Conservation (phyloP, 2,329 filamentous ascomycete genomes). For the Claviceps sp. region DNA sequence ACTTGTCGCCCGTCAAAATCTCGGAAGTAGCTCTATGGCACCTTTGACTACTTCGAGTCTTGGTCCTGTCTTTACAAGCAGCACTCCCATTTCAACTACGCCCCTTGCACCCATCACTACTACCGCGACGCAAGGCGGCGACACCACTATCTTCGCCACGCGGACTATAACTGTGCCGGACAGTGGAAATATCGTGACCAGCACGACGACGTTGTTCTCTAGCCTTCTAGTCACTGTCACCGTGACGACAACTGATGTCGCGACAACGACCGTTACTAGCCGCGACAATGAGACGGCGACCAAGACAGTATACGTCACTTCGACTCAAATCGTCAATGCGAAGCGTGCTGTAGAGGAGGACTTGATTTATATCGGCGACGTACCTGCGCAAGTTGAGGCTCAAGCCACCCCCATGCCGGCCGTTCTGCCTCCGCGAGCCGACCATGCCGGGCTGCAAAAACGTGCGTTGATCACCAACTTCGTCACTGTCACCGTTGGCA, state of each 20-base stretch:
- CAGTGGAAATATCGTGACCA: constrained; percentile 16
- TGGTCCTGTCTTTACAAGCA: not conserved
- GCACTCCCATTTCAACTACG: constrained; percentile 8
- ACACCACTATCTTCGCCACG: constrained; percentile 18
- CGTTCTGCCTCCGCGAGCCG: constrained; percentile 7
- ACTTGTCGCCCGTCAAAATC: constrained; percentile 2
- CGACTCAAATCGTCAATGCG: constrained; percentile 19
- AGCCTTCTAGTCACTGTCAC: constrained; percentile 19
- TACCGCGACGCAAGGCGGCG: constrained; percentile 4
- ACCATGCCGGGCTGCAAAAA: constrained; percentile 13
- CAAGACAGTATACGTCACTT: constrained; percentile 20
- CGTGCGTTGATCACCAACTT: constrained; percentile 20
- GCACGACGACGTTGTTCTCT: constrained; percentile 15
- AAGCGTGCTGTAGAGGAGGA: constrained; percentile 16
- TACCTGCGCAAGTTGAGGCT: constrained; percentile 9
- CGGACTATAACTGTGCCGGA: constrained; percentile 17
- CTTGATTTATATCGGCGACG: not conserved
- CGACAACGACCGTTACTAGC: constrained; percentile 24
- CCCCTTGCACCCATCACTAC: not conserved
- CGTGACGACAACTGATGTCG: constrained; percentile 21
- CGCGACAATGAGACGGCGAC: constrained; percentile 23
- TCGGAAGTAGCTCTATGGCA: not conserved
- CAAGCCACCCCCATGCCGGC: constrained; percentile 8
- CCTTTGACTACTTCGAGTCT: not conserved
- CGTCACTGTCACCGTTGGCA: constrained; percentile 18